Percentiles rank a stretch among this genome's conserved stretches.
Conservation (phyloP, 306 rosid species). For the Aeschynomene evenia region DNA sequence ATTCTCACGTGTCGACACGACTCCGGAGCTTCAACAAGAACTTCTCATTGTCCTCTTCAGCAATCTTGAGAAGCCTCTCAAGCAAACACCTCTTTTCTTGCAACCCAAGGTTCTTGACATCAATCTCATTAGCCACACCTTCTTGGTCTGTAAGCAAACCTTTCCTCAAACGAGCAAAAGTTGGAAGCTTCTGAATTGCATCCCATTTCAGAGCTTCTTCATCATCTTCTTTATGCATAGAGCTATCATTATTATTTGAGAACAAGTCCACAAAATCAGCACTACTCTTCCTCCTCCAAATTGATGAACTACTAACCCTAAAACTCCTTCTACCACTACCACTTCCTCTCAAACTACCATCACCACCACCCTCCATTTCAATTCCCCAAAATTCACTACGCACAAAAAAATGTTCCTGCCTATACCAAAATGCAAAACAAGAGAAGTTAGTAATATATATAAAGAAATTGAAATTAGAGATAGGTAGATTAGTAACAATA, state of each 20-base stretch:
- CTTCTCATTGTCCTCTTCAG: constrained; percentile 73
- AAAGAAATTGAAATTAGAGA: not conserved
- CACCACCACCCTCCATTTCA: not conserved
- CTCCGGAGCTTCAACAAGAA: constrained; percentile 64
- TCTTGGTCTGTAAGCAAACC: constrained; percentile 33
- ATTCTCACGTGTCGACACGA: constrained; percentile 59
- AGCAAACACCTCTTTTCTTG: constrained; percentile 56
- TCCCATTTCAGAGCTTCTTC: constrained; percentile 51
- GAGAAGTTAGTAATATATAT: not conserved
- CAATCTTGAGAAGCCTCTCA: constrained; percentile 62
- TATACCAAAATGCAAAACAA: not conserved
- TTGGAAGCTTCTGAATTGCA: constrained; percentile 45
- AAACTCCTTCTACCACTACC: constrained; percentile 7
- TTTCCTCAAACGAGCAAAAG: constrained; percentile 37
- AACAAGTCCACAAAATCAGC: constrained; percentile 26
- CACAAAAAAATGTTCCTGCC: not conserved
- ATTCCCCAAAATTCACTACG: not conserved
- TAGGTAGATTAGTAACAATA: too few relatives aligned
- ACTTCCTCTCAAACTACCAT: not conserved
- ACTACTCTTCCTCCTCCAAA: constrained; percentile 19
- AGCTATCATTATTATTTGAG: constrained; percentile 19
- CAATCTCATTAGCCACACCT: constrained; percentile 66
- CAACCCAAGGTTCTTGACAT: constrained; percentile 53
- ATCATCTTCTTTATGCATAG: constrained; percentile 31
- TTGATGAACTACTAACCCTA: constrained; percentile 17